Percentiles rank a stretch among this genome's conserved stretches.
phyloP scores from a whole-genome alignment of 2,329 filamentous ascomycete species.

The Venturia oleaginea region DNA sequence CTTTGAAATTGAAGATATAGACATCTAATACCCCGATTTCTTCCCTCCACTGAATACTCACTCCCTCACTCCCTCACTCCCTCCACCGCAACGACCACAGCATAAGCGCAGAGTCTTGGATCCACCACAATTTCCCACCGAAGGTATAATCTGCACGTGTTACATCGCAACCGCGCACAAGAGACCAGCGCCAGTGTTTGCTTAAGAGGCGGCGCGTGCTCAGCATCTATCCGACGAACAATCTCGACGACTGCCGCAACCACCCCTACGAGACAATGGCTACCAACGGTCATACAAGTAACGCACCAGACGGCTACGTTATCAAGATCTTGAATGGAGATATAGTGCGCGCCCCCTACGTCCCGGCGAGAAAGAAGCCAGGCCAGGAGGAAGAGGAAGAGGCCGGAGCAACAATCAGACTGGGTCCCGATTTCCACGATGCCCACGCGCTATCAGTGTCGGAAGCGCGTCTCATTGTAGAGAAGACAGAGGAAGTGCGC shows the following conservation, averaged over 20 bases:
- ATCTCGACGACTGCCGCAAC: neutral
- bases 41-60: too few species aligned
- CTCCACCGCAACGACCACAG: neutral
- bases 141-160: slow-evolving; percentile 1
- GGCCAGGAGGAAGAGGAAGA: slow-evolving; percentile 71
- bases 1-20: neutral
- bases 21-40: neutral
- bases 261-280: slow-evolving; percentile 6
- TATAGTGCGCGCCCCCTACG: slow-evolving; percentile 5
- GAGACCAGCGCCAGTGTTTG: neutral
- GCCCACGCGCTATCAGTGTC: slow-evolving; percentile 88
- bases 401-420: slow-evolving; percentile 67
- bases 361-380: slow-evolving; percentile 3
- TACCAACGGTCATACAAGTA: neutral
- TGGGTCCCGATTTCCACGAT: slow-evolving; percentile 79
- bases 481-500: slow-evolving; percentile 75
- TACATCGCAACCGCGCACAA: neutral
- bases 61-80: neutral
- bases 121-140: neutral
- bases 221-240: neutral
- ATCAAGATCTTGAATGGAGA: slow-evolving; percentile 6
- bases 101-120: neutral
- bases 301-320: slow-evolving; percentile 1
- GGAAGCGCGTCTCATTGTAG: slow-evolving; percentile 85
- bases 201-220: neutral